Evolutionary conservation across 2,329 filamentous ascomycete genomes (phyloP).

Genomic region (Fusarium sp.): DNA sequence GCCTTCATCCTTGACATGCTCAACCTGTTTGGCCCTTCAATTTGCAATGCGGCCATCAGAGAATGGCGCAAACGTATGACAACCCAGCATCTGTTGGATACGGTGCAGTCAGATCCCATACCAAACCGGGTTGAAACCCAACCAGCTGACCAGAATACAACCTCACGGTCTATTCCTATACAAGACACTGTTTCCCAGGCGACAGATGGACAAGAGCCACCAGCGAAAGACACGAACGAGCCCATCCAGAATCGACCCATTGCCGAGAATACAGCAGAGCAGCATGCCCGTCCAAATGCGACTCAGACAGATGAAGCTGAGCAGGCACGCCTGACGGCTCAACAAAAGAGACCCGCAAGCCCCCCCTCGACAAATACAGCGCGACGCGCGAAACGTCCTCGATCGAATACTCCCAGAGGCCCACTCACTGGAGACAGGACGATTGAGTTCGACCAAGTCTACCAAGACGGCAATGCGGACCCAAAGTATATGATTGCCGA

Average conservation of each 20-base stretch:
- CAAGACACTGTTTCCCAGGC: not conserved
- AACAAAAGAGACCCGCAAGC: not conserved
- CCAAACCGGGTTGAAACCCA: not conserved
- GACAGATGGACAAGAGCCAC: not conserved
- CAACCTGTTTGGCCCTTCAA: not conserved
- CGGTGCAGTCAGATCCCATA: not conserved
- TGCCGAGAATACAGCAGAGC: not conserved
- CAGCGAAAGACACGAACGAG: not conserved
- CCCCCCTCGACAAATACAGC: not conserved
- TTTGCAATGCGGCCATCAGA: not conserved
- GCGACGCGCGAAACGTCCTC: not conserved
- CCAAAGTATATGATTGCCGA: not conserved
- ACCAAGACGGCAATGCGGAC: slow-evolving; percentile 13
- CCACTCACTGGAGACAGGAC: not conserved
- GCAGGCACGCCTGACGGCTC: accelerated
- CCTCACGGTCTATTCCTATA: accelerated
- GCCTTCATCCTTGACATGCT: not conserved
- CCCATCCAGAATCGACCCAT: not conserved
- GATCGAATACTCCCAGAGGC: accelerated
- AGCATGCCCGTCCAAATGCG: too few relatives aligned
- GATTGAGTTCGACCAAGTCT: slow-evolving; percentile 19
- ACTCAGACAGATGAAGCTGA: not conserved
- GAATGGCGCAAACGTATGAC: too few relatives aligned
- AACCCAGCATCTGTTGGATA: too few relatives aligned
- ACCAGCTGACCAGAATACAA: accelerated